Evolutionary conservation across 2,329 filamentous ascomycete species (phyloP), one percentile per base, ranked within the genome.

Genomic region (Rutstroemia sydowiana): DNA sequence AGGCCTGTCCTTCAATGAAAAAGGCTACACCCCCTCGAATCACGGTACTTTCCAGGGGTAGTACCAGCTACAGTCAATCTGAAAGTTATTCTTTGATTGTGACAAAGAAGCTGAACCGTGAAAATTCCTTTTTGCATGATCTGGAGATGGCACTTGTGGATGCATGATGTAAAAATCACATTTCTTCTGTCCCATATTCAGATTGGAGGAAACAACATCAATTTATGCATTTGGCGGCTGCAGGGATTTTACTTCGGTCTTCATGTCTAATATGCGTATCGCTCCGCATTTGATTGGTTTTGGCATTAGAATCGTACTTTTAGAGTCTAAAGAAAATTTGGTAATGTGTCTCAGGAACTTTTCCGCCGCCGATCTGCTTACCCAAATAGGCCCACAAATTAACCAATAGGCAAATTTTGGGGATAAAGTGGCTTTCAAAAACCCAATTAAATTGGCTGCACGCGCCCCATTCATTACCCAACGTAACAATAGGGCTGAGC

Each of bases 121-220:
- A 45, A 18, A 42, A 51, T 23, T 40, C 41, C 11, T 51, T 51
- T 28, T 32, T 51, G n/a, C 41, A 26, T 9, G 48, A 51, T 45
- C n/a, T 51, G 13, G 42, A 51, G 13, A 30, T 42, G 8, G 48
- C 48, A 20, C 42, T 51, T 2, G 41, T 30, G 13, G 41, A 42
- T 9, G 48, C 46, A n/a, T 16, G 37, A 41, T 9, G 16, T 41
- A 20, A 20, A 18, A 41, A 16, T 9, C 11, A 7, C 13, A 13
- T 13, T 32, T 7, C 13, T 32, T 13, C 30, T 32, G 7, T 45
- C 57, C 56, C n/a, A n/a, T n/a, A n/a, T n/a, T n/a, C n/a, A n/a
- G n/a, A n/a, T n/a, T n/a, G n/a, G n/a, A n/a, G n/a, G n/a, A n/a
- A n/a, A n/a, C n/a, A n/a, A n/a, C n/a, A n/a, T n/a, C n/a, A n/a